Evolutionary conservation across 2,329 filamentous ascomycete species (phyloP).

Genomic region (Orbilia brochopaga): DNA sequence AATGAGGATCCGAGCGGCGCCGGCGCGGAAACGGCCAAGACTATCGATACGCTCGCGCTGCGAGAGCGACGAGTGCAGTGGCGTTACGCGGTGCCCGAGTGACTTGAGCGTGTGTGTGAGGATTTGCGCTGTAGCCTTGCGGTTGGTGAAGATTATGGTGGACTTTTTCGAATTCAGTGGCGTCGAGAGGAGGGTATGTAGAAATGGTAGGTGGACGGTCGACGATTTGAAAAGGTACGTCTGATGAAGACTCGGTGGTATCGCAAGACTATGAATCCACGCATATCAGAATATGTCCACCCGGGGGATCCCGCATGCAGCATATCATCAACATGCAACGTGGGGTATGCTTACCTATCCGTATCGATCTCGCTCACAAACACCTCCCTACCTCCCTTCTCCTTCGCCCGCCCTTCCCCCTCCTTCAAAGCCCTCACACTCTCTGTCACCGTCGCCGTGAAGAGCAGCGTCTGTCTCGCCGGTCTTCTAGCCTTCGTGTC

Average conservation of each 20-base stretch:
- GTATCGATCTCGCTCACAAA: slow-evolving; percentile 90
- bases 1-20: slow-evolving; percentile 85
- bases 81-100: slow-evolving; percentile 86
- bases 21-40: slow-evolving; percentile 86
- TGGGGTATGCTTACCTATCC: slow-evolving; percentile 58
- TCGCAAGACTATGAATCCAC: slow-evolving; percentile 65
- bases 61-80: slow-evolving; percentile 83
- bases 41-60: slow-evolving; percentile 87
- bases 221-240: slow-evolving; percentile 86
- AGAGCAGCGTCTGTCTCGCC: slow-evolving; percentile 84
- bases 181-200: slow-evolving; percentile 86
- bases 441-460: slow-evolving; percentile 92
- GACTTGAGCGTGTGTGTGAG: slow-evolving; percentile 86
- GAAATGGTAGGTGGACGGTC: slow-evolving; percentile 91
- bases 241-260: slow-evolving; percentile 81
- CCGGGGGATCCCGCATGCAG: too few species aligned
- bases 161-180: slow-evolving; percentile 75
- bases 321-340: too few species aligned
- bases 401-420: slow-evolving; percentile 64
- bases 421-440: slow-evolving; percentile 88
- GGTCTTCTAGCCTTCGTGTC: slow-evolving; percentile 63
- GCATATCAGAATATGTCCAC: too few species aligned
- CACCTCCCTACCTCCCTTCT: slow-evolving; percentile 73
- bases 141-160: slow-evolving; percentile 92
- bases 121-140: slow-evolving; percentile 83